phyloP scores from a whole-genome alignment of 1,284 basidiomycete species.

The Blastosporella zonata region DNA sequence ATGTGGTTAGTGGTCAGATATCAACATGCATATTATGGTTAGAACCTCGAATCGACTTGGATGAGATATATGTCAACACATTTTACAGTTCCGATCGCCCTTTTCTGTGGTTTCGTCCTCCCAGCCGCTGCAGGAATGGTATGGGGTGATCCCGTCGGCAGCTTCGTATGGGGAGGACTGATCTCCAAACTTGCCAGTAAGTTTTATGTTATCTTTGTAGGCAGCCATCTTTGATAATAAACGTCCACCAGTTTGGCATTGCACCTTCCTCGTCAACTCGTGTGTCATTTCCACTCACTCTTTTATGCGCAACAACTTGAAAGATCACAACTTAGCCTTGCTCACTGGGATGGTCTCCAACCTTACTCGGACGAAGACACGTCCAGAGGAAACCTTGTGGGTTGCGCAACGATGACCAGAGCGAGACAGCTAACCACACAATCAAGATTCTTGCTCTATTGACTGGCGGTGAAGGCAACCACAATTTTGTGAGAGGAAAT shows the following conservation, averaged over 20 bases:
- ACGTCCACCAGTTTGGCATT: conserved; percentile 61
- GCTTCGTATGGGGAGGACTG: conserved; percentile 68
- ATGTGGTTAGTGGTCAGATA: conserved; percentile 66
- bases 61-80: neutral
- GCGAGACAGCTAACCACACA: conserved; percentile 1
- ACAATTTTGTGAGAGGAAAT: conserved; percentile 59
- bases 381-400: conserved; percentile 67
- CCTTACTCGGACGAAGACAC: conserved; percentile 79
- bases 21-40: conserved; percentile 71
- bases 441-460: conserved; percentile 62
- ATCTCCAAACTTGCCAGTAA: conserved; percentile 29
- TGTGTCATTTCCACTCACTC: conserved; percentile 29
- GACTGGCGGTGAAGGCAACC: conserved; percentile 77
- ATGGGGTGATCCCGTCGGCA: conserved; percentile 63
- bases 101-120: conserved; percentile 56
- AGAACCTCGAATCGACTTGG: conserved; percentile 11
- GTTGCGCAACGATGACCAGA: conserved; percentile 15
- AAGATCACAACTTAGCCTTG: conserved; percentile 41
- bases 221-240: neutral
- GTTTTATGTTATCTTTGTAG: conserved; percentile 1
- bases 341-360: conserved; percentile 78
- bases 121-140: conserved; percentile 51
- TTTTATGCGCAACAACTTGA: neutral
- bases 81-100: conserved; percentile 48
- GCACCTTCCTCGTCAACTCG: conserved; percentile 80